Evolutionary conservation across 768 basidiomycete genomes (phyloP).

Genomic region (Scleroderma citrinum): DNA sequence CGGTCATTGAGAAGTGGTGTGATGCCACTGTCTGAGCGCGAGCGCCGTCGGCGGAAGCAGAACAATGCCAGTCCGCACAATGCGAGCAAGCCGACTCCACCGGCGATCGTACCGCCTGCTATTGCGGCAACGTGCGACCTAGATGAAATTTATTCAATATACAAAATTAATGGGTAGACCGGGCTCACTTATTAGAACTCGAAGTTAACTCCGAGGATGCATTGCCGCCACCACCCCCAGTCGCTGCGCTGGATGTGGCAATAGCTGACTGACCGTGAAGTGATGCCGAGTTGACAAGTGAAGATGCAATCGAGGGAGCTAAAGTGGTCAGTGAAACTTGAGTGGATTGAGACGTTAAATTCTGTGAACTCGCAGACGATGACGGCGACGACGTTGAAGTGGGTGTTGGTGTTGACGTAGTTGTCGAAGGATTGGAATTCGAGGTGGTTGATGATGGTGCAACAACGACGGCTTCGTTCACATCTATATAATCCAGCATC

Average conservation of each 20-base stretch:
- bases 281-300: conserved; percentile 3
- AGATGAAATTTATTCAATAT: neutral
- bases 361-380: neutral
- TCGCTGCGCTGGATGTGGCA: neutral
- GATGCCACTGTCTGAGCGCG: conserved; percentile 4
- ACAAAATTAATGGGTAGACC: neutral
- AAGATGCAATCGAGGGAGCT: conserved; percentile 2
- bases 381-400: conserved; percentile 2
- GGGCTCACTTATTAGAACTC: conserved; percentile 10
- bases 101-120: conserved; percentile 14
- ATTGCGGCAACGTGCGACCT: conserved; percentile 14
- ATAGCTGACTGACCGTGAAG: no score
- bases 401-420: conserved; percentile 3
- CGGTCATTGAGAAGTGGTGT: conserved; percentile 5
- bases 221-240: conserved; percentile 3
- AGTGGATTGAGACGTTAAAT: neutral
- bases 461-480: conserved; percentile 17
- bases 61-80: conserved; percentile 9
- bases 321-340: neutral
- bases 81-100: conserved; percentile 12
- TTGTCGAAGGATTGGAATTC: neutral
- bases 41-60: conserved; percentile 6
- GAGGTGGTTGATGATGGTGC: neutral
- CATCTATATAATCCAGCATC: conserved; percentile 24
- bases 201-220: neutral